Base-by-base conservation (phyloP, 768 basidiomycete species). In the Mycena albidolilacea region DNA sequence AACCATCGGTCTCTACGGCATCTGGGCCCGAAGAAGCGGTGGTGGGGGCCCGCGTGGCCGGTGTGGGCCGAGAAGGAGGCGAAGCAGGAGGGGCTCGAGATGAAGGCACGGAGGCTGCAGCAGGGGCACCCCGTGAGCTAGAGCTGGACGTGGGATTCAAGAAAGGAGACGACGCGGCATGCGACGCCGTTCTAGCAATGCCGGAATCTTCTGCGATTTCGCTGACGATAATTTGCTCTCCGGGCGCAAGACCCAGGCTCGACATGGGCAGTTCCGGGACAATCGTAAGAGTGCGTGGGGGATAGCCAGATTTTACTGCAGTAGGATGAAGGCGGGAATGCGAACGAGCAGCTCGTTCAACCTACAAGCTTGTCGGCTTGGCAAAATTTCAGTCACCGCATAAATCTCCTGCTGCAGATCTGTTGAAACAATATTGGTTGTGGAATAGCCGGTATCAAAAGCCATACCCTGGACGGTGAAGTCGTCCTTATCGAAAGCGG, bases 141-240 rank as follows among this genome's bases (percentile, higher is more conserved):
- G 63, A 12, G 78, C 68, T 41, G 30, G 35, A 70, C 41, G 54
- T 6, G 63, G 72, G 71, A 39, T 39, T 64, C 23, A 72, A 50
- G 39, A 72, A 44, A 7, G 72, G 68, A 38, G 72, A 69, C 7
- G 67, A 54, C 61, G 78, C 11, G 21, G 81, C 54, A 50, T 81
- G 66, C 19, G 30, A 30, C 30, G 30, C 3, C 19, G 78, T 50
- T 46, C 75, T 70, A 48, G 81, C 62, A 11, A 80, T 77, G 5
- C 79, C 75, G 62, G 73, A 61, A 61, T 67, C 30, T 55, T 75
- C 76, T 46, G 81, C 71, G 23, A 77, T 76, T 74, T 86, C 86
- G 63, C 86, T 91, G 57, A 98, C 94, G 77, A 97, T 93, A 72
- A 99, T 86, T 83, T 96, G 95, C 66, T 98, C 97, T 2, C 96